phyloP scores from a whole-genome alignment of 2,329 filamentous ascomycete species.

The Diaporthe eres region DNA sequence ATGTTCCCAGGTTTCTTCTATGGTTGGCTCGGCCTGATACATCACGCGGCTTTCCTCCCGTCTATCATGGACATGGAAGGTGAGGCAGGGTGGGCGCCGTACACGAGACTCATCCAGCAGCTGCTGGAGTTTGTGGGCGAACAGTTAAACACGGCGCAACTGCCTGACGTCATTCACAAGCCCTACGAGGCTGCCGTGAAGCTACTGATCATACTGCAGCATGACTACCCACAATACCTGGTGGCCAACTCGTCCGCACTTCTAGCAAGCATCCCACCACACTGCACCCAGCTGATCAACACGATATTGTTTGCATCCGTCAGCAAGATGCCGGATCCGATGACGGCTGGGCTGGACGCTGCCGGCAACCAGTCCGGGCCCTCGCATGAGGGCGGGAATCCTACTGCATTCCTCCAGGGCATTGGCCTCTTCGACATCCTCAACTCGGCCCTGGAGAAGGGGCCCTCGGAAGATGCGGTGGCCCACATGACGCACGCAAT shows the following conservation, averaged over 20 bases:
- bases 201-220: constrained; percentile 86
- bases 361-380: constrained; percentile 82
- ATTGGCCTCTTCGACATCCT: constrained; percentile 72
- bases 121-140: constrained; percentile 83
- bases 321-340: constrained; percentile 80
- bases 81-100: constrained; percentile 81
- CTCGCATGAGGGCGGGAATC: constrained; percentile 76
- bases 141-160: constrained; percentile 80
- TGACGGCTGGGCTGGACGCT: constrained; percentile 78
- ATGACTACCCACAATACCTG: constrained; percentile 95
- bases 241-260: constrained; percentile 88
- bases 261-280: constrained; percentile 83
- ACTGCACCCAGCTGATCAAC: constrained; percentile 90
- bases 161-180: constrained; percentile 80
- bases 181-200: constrained; percentile 89
- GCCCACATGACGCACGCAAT: constrained; percentile 83
- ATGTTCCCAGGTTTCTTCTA: constrained; percentile 88
- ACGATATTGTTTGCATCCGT: constrained; percentile 83
- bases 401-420: constrained; percentile 66
- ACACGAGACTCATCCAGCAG: constrained; percentile 80
- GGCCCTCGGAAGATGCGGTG: constrained; percentile 79
- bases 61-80: constrained; percentile 78
- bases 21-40: constrained; percentile 85
- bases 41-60: constrained; percentile 89
- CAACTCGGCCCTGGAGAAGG: constrained; percentile 71